A percentile compares a stretch with the other conserved stretches of the same genome.
Evolutionary conservation across 1,284 basidiomycete genomes (phyloP).

Genomic region (Omphalotus olearius): DNA sequence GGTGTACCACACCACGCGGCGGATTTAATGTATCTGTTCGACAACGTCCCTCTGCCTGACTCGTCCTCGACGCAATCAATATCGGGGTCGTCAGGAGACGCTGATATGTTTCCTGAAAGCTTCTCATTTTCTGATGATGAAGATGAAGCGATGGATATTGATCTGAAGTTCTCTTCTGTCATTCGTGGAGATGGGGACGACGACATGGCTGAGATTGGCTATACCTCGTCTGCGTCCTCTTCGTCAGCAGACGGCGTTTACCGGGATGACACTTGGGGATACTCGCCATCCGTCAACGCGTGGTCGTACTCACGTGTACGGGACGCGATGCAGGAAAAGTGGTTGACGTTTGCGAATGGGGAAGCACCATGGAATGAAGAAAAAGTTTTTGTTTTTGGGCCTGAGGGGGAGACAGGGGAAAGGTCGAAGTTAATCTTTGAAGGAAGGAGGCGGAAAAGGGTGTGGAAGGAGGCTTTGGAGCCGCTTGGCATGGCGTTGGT

Average conservation of each 20-base stretch:
- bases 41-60: constrained; percentile 46
- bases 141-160: constrained; percentile 22
- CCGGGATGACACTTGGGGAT: constrained; percentile 38
- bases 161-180: constrained; percentile 20
- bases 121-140: constrained; percentile 36
- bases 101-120: constrained; percentile 25
- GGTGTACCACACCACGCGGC: constrained; percentile 62
- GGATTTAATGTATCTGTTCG: constrained; percentile 73
- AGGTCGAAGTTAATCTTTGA: constrained; percentile 53
- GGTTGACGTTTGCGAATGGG: constrained; percentile 71
- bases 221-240: constrained; percentile 1
- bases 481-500: constrained; percentile 62
- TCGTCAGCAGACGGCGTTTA: constrained; percentile 18
- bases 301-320: constrained; percentile 61
- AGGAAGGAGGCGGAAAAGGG: constrained; percentile 36
- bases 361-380: constrained; percentile 64
- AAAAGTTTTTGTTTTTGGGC: constrained; percentile 71
- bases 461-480: constrained; percentile 62
- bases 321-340: constrained; percentile 63
- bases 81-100: constrained; percentile 8
- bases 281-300: constrained; percentile 48
- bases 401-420: constrained; percentile 66
- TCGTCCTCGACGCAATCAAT: constrained; percentile 7
- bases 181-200: constrained; percentile 11
- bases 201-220: constrained; percentile 12